Evolutionary conservation across 805 yeast genomes (phyloP).

Genomic region (Hemisphaericaspora nanyangensis): DNA sequence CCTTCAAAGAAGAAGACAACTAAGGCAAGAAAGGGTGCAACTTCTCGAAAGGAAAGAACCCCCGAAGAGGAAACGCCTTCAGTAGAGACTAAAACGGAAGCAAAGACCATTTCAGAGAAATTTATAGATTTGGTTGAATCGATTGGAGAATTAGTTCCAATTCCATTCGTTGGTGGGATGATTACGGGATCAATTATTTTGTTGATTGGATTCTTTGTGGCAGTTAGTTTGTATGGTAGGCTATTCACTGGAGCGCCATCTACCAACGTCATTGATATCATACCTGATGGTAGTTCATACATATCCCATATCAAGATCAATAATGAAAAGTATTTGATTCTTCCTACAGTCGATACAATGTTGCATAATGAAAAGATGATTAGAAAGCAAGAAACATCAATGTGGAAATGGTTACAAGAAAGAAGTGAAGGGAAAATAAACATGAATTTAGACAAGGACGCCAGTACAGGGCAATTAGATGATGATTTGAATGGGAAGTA

Average conservation of each 20-base stretch:
- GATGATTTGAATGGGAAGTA: conserved; percentile 13
- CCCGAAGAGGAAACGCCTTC: not conserved
- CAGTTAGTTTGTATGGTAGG: not conserved
- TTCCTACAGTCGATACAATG: conserved; percentile 38
- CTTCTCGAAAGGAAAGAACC: conserved; percentile 12
- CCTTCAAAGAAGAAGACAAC: conserved; percentile 9
- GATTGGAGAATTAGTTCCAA: conserved; percentile 24
- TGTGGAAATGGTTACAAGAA: conserved; percentile 70
- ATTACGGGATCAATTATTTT: conserved; percentile 20
- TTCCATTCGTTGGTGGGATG: conserved; percentile 23
- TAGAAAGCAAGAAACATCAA: conserved; percentile 49
- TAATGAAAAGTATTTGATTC: conserved; percentile 33
- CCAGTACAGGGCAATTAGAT: conserved; percentile 3
- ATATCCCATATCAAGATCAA: conserved; percentile 19
- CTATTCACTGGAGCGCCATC: not conserved
- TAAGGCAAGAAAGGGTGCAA: conserved; percentile 11
- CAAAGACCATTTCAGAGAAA: conserved; percentile 14
- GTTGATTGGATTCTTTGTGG: conserved; percentile 12
- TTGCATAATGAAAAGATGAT: conserved; percentile 22
- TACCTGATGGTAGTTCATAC: conserved; percentile 7
- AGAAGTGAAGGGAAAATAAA: conserved; percentile 21
- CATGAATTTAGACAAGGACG: not conserved
- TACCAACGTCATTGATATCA: conserved; percentile 2
- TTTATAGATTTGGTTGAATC: conserved; percentile 16
- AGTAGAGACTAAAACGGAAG: conserved; percentile 14